Evolutionary conservation across 1,284 basidiomycete genomes (phyloP), one percentile per base, ranked within the genome.

Genomic region (Papiliotrema flavescens): DNA sequence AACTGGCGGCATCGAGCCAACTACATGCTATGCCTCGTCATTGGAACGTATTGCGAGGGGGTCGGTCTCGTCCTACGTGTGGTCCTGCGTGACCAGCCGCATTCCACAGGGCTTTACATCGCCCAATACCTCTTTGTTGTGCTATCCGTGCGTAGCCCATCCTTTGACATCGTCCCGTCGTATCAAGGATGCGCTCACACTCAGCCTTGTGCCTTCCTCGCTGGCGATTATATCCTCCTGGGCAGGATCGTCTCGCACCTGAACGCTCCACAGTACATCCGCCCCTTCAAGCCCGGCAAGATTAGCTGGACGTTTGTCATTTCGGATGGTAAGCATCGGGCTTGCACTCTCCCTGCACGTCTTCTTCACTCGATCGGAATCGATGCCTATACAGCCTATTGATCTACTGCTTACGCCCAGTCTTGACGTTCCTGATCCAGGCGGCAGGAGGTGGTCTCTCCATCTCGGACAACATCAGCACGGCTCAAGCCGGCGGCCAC

Each of bases 151-250:
- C 56, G 79, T 73, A 3, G 40, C 32, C 15, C 9, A 28, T 42
- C 36, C 6, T 15, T 23, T 50, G 37, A 28, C 17, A 9, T 3
- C 3, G 15, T 47, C 15, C 45, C 9, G 11, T 20, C 8, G 9
- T 47, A 47, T n/a, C 14, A n/a, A 15, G 28, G 35, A 36, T 36
- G 35, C 35, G n/a, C n/a, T n/a, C 35, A 9, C 35, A 36, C 15
- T n/a, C 51, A 82, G 80, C 85, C 87, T 11, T 88, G 87, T 61
- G 85, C 85, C n/a, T 88, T 88, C 76, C 83, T 88, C 54, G 86
- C 86, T 8, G 83, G 84, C 24, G 81, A 86, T 65, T 88, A 88
- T 61, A 79, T 87, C 55, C 76, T 87, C 6, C 79, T 88, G 11
- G 85, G 86, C 3, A 80, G 83, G 24, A 69, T 89, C 17, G 82